Base-by-base conservation (phyloP, 208 protist genomes). In the Giardia muris region DNA sequence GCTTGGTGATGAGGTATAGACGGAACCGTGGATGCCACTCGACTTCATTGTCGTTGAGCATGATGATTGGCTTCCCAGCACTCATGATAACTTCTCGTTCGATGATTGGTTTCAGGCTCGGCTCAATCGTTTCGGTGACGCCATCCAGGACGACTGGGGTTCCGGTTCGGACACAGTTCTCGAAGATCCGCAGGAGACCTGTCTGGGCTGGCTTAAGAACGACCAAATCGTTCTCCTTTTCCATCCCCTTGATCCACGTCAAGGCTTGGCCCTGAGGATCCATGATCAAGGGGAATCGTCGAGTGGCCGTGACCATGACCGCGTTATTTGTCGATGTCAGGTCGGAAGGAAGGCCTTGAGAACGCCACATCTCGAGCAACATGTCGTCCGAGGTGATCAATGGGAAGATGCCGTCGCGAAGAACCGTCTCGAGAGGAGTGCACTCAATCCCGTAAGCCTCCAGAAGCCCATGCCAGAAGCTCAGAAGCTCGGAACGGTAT, bases 21-120 rank as follows among this genome's bases (percentile, higher is more conserved):
- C 95, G 94, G 94, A 99, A 99, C 93, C 98, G 98, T 48, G 95
- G 94, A 93, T 99, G 97, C 96, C 97, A 99, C 67, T 98, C 97
- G 43, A 99, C 96, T 92, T 98, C 96, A 94, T 98, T 98, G 94
- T 98, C 97, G 46, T 57, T 86, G 1, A 91, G 30, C 1, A 44
- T 46, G 0, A 92, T 46, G 0, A 93, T 87, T 46, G 67, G 10
- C 30, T 97, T 95, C 43, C 98, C 97, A 89, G 97, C 97, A 43
- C 95, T 96, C 92, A 96, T 97, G 89, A 94, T 95, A 42, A 99
- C 95, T 94, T 99, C 97, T 22, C 96, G 95, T 93, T 98, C 99
- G 45, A 99, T 94, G 45, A 99, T 96, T 48, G 98, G 98, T 92
- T 97, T 97, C 19, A 99, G 94, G 0, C 98, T 95, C 46, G 98